Evolutionary conservation across 305 asterid genomes (phyloP).

Genomic region (Solanum hybrid): DNA sequence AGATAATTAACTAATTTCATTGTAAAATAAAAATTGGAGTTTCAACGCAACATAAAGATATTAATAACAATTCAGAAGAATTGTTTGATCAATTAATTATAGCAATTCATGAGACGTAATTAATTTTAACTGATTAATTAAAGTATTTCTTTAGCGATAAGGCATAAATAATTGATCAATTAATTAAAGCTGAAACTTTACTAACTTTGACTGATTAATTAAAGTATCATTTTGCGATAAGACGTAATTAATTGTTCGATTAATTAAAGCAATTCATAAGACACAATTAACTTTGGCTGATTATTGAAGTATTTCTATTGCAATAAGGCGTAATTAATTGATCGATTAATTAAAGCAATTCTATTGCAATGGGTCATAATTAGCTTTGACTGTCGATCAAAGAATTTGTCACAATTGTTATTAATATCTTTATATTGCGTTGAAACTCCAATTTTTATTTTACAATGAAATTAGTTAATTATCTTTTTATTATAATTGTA

Average conservation of each 20-base stretch:
- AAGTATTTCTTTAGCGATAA: neutral
- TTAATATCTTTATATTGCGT: neutral
- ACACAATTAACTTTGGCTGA: neutral
- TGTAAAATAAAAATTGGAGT: neutral
- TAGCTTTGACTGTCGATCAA: too few species aligned
- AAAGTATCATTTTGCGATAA: neutral
- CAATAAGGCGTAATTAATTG: neutral
- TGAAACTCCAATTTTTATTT: neutral
- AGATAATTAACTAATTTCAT: neutral
- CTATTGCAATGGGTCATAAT: neutral
- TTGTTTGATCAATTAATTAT: neutral
- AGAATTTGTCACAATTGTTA: neutral
- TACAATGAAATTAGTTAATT: neutral
- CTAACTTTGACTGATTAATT: neutral
- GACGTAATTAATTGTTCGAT: neutral
- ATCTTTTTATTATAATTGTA: neutral
- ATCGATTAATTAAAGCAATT: neutral
- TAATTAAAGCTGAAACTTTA: neutral
- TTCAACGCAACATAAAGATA: neutral
- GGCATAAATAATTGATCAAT: neutral
- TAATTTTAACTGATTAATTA: too few species aligned
- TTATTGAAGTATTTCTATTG: neutral
- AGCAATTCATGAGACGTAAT: neutral
- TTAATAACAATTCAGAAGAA: neutral
- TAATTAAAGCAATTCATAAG: neutral